Conservation (phyloP, 208 protist species). For the Perkinsela sp. region DNA sequence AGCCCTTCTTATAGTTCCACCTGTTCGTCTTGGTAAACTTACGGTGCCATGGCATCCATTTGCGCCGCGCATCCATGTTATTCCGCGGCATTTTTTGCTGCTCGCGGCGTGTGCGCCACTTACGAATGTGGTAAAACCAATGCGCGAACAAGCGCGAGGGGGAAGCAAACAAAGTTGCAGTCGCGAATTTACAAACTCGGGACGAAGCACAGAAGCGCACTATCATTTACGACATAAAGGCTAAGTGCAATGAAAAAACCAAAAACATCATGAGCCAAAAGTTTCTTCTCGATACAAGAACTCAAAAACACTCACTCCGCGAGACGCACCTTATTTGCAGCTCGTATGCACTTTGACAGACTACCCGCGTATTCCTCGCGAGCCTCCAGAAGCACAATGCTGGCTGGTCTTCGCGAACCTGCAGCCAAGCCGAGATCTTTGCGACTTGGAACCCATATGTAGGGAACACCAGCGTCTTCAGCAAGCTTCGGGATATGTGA, state of each 20-base stretch:
- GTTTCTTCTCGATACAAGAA: neutral
- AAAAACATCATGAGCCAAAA: slow-evolving; percentile 4
- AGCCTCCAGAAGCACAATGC: slow-evolving; percentile 61
- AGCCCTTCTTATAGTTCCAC: neutral
- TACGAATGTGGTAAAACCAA: slow-evolving; percentile 3
- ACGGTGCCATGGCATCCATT: neutral
- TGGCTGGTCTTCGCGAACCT: slow-evolving; percentile 69
- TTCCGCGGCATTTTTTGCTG: slow-evolving; percentile 3
- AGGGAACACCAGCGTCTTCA: slow-evolving; percentile 68
- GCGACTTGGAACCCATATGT: slow-evolving; percentile 68
- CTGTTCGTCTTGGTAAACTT: neutral
- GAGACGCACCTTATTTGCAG: slow-evolving; percentile 35
- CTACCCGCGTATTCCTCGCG: slow-evolving; percentile 32
- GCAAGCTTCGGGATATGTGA: slow-evolving; percentile 67
- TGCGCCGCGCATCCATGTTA: neutral
- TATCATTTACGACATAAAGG: slow-evolving; percentile 5
- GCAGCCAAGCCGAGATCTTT: slow-evolving; percentile 65
- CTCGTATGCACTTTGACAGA: slow-evolving; percentile 55
- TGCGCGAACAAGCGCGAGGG: neutral
- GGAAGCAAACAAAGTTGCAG: neutral
- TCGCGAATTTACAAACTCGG: neutral
- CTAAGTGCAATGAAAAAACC: slow-evolving; percentile 2
- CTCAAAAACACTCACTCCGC: slow-evolving; percentile 1
- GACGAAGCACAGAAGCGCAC: slow-evolving; percentile 1
- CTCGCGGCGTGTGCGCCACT: neutral